Evolutionary conservation across 2,329 filamentous ascomycete species (phyloP).

Genomic region (Aureobasidium sp.): DNA sequence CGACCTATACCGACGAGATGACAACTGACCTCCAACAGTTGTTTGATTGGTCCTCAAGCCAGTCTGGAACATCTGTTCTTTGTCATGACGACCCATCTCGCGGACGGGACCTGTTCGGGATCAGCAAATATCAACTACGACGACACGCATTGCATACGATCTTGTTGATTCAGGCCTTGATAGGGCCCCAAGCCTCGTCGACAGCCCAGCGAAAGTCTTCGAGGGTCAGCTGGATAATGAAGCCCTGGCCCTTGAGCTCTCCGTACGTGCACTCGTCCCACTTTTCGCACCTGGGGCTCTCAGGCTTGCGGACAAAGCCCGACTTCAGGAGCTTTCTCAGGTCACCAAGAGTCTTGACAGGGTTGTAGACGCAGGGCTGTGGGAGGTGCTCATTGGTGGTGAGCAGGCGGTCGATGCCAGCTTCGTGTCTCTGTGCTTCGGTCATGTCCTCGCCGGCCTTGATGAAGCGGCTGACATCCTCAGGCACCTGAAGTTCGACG

Average conservation of each 20-base stretch:
- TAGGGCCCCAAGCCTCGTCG: not conserved
- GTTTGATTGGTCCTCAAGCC: not conserved
- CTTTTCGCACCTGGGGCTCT: not conserved
- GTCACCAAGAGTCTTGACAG: not conserved
- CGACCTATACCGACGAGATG: not conserved
- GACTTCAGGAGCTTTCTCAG: not conserved
- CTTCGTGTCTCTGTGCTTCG: not conserved
- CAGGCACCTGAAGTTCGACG: not conserved
- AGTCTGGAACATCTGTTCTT: not conserved
- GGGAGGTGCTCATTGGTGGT: not conserved
- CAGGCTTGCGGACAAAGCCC: not conserved
- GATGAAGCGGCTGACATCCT: not conserved
- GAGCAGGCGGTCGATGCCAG: not conserved
- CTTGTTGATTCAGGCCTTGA: not conserved
- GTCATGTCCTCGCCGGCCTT: conserved; percentile 1
- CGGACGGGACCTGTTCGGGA: not conserved
- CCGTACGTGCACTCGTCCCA: not conserved
- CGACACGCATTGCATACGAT: not conserved
- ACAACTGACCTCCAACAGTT: not conserved
- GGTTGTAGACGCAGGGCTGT: not conserved
- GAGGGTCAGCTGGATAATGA: not conserved
- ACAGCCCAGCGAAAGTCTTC: not conserved
- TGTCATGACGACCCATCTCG: not conserved
- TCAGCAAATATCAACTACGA: not conserved
- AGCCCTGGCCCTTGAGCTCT: not conserved